Conservation (phyloP, 2,329 filamentous ascomycete species). For the Incumbomyces delicatus region DNA sequence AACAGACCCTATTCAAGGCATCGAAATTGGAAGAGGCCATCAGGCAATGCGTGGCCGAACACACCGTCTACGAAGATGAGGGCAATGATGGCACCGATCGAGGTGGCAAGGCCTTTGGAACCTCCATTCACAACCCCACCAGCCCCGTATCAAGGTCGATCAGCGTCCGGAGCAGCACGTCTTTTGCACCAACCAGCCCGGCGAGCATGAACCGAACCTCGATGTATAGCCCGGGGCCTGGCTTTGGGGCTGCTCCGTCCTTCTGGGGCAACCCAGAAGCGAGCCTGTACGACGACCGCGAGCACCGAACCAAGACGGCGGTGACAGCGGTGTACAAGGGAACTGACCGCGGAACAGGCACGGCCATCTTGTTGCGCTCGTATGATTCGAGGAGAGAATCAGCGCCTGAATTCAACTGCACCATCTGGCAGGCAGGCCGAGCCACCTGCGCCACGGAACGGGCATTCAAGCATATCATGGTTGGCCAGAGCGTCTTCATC, state of each 20-base stretch:
- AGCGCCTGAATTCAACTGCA: constrained; percentile 83
- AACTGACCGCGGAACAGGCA: constrained; percentile 52
- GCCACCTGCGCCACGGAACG: constrained; percentile 87
- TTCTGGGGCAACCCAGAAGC: constrained; percentile 76
- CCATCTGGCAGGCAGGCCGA: constrained; percentile 91
- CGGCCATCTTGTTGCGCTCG: constrained; percentile 70
- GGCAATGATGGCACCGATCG: constrained; percentile 59
- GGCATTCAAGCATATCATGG: constrained; percentile 90
- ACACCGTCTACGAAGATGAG: constrained; percentile 69
- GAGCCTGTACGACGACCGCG: constrained; percentile 74
- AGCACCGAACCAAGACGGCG: constrained; percentile 79
- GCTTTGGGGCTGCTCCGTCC: constrained; percentile 8
- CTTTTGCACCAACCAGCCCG: constrained; percentile 72
- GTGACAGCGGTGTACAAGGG: constrained; percentile 88
- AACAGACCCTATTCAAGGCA: constrained; percentile 91
- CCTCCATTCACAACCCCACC: constrained; percentile 24
- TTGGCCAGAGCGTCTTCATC: constrained; percentile 87
- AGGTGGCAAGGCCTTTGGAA: constrained; percentile 32
- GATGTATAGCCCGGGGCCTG: constrained; percentile 10
- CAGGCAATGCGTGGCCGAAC: constrained; percentile 73
- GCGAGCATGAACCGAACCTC: constrained; percentile 11
- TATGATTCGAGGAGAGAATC: constrained; percentile 93
- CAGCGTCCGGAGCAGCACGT: constrained; percentile 44
- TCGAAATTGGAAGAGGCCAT: constrained; percentile 93
- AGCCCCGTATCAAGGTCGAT: constrained; percentile 18